Evolutionary conservation across 495 filamentous ascomycete genomes (phyloP).

Genomic region (Xylaria castorea): DNA sequence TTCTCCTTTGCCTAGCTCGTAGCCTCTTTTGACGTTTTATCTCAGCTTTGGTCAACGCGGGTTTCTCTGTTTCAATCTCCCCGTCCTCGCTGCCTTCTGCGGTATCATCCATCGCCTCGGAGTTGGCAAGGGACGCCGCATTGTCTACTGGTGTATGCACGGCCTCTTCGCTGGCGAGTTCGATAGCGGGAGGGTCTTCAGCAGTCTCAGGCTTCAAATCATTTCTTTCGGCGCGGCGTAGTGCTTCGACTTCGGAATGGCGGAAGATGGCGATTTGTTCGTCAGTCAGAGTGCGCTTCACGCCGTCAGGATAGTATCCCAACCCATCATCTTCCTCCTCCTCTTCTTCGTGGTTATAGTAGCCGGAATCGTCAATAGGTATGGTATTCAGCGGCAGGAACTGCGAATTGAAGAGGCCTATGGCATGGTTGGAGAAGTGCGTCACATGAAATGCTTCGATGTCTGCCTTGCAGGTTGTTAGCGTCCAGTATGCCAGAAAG

Average conservation of each 20-base stretch:
- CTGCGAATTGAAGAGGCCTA: conserved; percentile 56
- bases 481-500: conserved; percentile 29
- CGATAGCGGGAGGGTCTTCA: conserved; percentile 17
- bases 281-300: conserved; percentile 90
- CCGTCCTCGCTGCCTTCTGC: conserved; percentile 41
- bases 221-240: conserved; percentile 60
- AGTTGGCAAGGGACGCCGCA: conserved; percentile 13
- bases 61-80: conserved; percentile 38
- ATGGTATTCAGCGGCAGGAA: conserved; percentile 48
- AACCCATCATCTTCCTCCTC: conserved; percentile 72
- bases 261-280: conserved; percentile 90
- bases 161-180: not conserved
- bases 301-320: conserved; percentile 88
- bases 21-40: conserved; percentile 35
- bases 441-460: conserved; percentile 70
- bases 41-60: conserved; percentile 41
- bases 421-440: conserved; percentile 61
- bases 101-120: conserved; percentile 34
- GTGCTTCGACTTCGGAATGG: conserved; percentile 81
- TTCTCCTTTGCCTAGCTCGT: conserved; percentile 41
- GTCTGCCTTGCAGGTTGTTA: conserved; percentile 64
- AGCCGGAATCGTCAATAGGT: conserved; percentile 29
- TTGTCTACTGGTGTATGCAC: conserved; percentile 35
- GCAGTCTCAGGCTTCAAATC: conserved; percentile 27
- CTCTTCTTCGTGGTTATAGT: conserved; percentile 43